A percentile compares a stretch with the other conserved stretches of the same genome.
Evolutionary conservation across 169 alveolate species (phyloP).

Genomic region (Blepharisma undulans): DNA sequence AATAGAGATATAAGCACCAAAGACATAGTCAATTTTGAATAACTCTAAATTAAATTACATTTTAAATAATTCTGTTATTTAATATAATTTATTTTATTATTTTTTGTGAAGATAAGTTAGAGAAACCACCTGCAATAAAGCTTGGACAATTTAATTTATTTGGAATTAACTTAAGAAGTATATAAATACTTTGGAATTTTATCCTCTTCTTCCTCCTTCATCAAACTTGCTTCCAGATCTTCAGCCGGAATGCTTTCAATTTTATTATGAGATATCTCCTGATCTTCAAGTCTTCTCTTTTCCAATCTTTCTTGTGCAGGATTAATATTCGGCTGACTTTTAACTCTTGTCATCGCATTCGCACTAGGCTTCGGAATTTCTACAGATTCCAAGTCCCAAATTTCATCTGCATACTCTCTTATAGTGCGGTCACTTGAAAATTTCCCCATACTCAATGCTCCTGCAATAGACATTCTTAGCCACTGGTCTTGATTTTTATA

Average conservation of each 20-base stretch:
- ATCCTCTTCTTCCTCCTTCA: neutral
- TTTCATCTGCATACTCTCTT: slow-evolving; percentile 85
- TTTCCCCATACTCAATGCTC: slow-evolving; percentile 87
- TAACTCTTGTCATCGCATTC: slow-evolving; percentile 22
- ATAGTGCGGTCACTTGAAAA: slow-evolving; percentile 93
- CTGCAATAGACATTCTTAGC: slow-evolving; percentile 84
- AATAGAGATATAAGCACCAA: neutral
- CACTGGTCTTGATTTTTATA: slow-evolving; percentile 83
- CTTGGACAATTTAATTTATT: neutral
- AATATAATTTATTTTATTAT: no score
- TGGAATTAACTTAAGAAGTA: neutral
- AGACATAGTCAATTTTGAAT: neutral
- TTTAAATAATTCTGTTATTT: no score
- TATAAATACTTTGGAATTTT: neutral
- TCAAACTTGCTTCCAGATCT: neutral
- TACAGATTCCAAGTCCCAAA: slow-evolving; percentile 73
- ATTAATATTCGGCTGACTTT: slow-evolving; percentile 38
- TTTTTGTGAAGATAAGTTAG: no score
- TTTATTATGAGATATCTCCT: neutral
- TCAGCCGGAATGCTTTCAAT: neutral
- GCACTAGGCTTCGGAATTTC: neutral
- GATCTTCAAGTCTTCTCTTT: neutral
- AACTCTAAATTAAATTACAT: neutral
- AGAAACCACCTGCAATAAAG: no score
- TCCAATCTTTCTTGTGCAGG: slow-evolving; percentile 13